Evolutionary conservation across 495 filamentous ascomycete species (phyloP), one percentile per base, ranked within the genome.

Genomic region (Corynascus novoguineensis): DNA sequence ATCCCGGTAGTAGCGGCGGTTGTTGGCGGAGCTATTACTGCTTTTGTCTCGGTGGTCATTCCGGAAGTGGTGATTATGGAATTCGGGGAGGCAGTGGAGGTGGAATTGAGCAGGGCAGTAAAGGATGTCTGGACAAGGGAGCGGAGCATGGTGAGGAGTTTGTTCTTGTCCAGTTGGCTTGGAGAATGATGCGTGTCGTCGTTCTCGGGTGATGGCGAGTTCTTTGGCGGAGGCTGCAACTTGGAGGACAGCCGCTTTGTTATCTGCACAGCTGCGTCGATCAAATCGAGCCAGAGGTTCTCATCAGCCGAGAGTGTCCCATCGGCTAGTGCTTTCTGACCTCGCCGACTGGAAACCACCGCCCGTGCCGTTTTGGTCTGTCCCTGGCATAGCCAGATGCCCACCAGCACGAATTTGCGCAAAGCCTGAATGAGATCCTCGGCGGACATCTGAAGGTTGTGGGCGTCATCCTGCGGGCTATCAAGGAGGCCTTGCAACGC

Each of bases 311-410:
- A 82, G 10, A 98, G 80, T 9, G 80, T 76, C 50, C 83, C 81
- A 28, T 85, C 79, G 21, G 81, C 64, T 5, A 77, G 70, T 1
- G 75, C 64, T 63, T 72, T 70, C 62, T 82, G 78, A 32, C 72
- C 65, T 51, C 73, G 70, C 24, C 66, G 64, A 14, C 67, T 48
- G 2, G 52, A 65, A 22, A 28, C 46, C 1, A 50, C 64, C 8
- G 64, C 64, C 22, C 60, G 62, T 15, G 75, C 69, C 1, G 80
- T 82, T 63, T 86, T 90, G 50, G 81, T 92, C 71, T 97, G 91
- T 32, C 88, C 86, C 72, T 93, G 90, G 63, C 93, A 97, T 22
- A 98, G 79, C 93, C 93, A 98, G 21, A 92, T 89, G 28, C 93
- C 93, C 21, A 98, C 90, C 49, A 88, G 83, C 0, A 84, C 80